Percentiles rank a stretch among this genome's conserved stretches.
Conservation (phyloP, 1,284 basidiomycete genomes). For the Stygiomarasmius scandens region DNA sequence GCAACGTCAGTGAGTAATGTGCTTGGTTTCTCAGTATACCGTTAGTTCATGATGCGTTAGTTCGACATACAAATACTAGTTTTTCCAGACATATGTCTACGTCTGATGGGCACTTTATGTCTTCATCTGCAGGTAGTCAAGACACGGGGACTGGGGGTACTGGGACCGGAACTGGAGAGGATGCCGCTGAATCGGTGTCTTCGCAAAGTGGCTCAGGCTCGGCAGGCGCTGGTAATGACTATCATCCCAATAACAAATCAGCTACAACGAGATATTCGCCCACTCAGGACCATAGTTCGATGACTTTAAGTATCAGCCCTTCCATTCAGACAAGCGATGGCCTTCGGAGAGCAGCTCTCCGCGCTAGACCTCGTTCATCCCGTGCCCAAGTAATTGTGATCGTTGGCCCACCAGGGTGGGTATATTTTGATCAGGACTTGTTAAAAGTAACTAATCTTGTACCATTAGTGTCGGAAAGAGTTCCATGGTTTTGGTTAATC, state of each 20-base stretch:
- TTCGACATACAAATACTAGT: slow-evolving; percentile 62
- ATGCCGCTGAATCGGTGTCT: slow-evolving; percentile 48
- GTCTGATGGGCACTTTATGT: slow-evolving; percentile 42
- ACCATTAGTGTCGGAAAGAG: slow-evolving; percentile 65
- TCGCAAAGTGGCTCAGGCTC: slow-evolving; percentile 42
- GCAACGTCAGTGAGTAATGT: slow-evolving; percentile 55
- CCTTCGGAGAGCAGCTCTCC: slow-evolving; percentile 47
- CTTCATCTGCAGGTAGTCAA: slow-evolving; percentile 37
- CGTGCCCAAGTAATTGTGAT: slow-evolving; percentile 64
- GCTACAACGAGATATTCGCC: slow-evolving; percentile 10
- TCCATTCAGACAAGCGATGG: slow-evolving; percentile 39
- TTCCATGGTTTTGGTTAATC: slow-evolving; percentile 65
- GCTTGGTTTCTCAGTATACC: background rate
- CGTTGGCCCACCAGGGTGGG: slow-evolving; percentile 65
- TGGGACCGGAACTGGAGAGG: slow-evolving; percentile 36
- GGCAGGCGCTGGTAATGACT: slow-evolving; percentile 4
- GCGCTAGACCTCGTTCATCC: slow-evolving; percentile 39
- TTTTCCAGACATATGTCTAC: slow-evolving; percentile 58
- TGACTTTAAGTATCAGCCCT: slow-evolving; percentile 34
- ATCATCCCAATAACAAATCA: slow-evolving; percentile 8
- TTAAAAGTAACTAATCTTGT: background rate
- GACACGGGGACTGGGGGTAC: slow-evolving; percentile 36
- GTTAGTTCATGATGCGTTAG: slow-evolving; percentile 24
- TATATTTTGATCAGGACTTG: slow-evolving; percentile 6
- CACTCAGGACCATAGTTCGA: slow-evolving; percentile 22